Conservation (phyloP, 1,284 basidiomycete genomes). For the Tilletia horrida region DNA sequence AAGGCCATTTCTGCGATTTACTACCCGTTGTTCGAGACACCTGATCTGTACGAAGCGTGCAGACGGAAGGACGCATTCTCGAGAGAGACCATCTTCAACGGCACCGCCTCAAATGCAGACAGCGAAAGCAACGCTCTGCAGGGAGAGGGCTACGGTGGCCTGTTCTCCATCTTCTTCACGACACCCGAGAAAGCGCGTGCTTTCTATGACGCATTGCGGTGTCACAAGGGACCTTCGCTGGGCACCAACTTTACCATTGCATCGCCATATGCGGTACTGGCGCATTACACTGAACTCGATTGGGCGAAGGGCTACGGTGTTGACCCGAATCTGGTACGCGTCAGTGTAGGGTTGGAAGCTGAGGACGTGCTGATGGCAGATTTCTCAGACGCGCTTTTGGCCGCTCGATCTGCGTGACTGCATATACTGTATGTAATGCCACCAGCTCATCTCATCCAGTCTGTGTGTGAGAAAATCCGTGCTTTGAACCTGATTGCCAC, state of each 20-base stretch:
- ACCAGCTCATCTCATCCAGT: too few species aligned
- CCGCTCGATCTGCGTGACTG: slow-evolving; percentile 57
- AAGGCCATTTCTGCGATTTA: slow-evolving; percentile 76
- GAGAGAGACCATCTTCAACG: background rate
- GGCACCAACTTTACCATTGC: slow-evolving; percentile 96
- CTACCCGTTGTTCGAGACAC: slow-evolving; percentile 79
- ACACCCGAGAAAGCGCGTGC: slow-evolving; percentile 67
- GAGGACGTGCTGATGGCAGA: slow-evolving; percentile 63
- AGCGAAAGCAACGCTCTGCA: background rate
- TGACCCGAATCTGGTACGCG: slow-evolving; percentile 75
- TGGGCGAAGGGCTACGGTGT: slow-evolving; percentile 89
- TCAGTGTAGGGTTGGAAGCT: slow-evolving; percentile 88
- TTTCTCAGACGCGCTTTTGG: slow-evolving; percentile 68
- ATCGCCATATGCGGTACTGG: slow-evolving; percentile 87
- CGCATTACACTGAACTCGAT: slow-evolving; percentile 83
- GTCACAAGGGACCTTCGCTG: slow-evolving; percentile 85
- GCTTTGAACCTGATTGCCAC: too few species aligned
- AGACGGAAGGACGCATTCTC: slow-evolving; percentile 57
- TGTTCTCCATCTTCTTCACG: slow-evolving; percentile 87
- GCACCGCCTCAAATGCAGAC: background rate
- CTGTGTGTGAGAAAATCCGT: too few species aligned
- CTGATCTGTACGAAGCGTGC: slow-evolving; percentile 70
- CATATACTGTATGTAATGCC: background rate
- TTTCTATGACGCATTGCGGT: slow-evolving; percentile 82
- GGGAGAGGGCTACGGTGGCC: slow-evolving; percentile 72